Base-by-base conservation (phyloP, 192 early-diverging fungal genomes). In the Mycoemilia scoparia region DNA sequence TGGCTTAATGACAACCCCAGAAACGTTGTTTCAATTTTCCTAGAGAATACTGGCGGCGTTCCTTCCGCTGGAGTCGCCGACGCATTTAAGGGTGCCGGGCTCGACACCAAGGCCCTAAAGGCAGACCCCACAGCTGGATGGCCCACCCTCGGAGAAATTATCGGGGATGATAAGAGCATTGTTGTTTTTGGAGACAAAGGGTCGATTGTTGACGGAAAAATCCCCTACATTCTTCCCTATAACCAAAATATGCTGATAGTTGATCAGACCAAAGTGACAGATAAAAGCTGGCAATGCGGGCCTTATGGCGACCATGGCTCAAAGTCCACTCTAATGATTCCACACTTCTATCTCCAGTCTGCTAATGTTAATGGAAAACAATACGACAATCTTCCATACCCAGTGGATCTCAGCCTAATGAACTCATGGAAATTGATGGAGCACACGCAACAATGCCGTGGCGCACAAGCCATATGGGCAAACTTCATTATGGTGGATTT, bases 401-500 rank as follows among this genome's bases (percentile, higher is more conserved):
- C 59, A 16, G 51, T 62, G 32, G 48, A 43, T 21, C 45, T 62
- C 13, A 53, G 49, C 21, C 50, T 43, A 0, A 62, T 53, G 16
- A 62, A 62, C 20, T 51, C 52, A 0, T 62, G 55, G 35, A 51
- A 62, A 26, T 44, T 38, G 35, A 53, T 55, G 39, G 42, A 16
- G 38, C 59, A 62, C 29, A 53, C 52, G 2, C 39, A 55, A 7
- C 38, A 18, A 7, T 62, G 59, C 31, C 52, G 59, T 5, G 35
- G 48, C 27, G 48, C 52, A 25, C 59, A 62, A 38, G 54, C 59
- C 15, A 62, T 62, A 23, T 62, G 59, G 59, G 17, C 49, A 34
- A 62, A 62, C 32, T 62, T 62, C 45, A 45, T 62, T 43, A 42
- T 55, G 23, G 59, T 62, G 21, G 59, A 62, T n/a, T 62, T 47